Base-by-base conservation (phyloP, 345 rosid genomes). In the Salix purpurea region DNA sequence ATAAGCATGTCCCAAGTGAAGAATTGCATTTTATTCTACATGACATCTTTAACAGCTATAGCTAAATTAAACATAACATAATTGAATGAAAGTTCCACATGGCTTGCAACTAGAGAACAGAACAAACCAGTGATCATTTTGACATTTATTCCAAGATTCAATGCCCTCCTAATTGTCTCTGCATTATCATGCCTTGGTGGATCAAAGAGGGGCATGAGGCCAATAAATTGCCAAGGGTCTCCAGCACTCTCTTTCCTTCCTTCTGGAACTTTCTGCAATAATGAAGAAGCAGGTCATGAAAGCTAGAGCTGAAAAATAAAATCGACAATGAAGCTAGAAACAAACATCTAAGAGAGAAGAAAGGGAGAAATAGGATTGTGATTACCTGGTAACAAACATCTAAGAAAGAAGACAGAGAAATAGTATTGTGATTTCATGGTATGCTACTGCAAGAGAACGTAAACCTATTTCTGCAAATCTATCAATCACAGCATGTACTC, bases 111-210 rank as follows among this genome's bases (percentile, higher is more conserved):
- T 13, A 75, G 65, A 75, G 79, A 16, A 71, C 65, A 65, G 71
- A 72, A 76, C 46, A 71, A 16, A 93, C 98, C 99, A 67, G 99
- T 96, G 73, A 96, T 96, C 99, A 96, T 96, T 83, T 96, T 96
- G 74, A 96, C 98, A 76, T 92, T 96, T 60, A 96, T 97, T 23
- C 99, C 99, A 60, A 96, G 99, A 80, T 96, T 93, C 75, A 93
- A 79, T 69, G 99, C 99, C 77, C 95, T 87, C 82, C 95, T 89
- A 65, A 93, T 96, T 8, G 99, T 96, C 86, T 96, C 98, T 1
- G 99, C 98, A 87, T 97, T 96, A 68, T 96, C 98, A 81, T 93
- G 98, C 84, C 99, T 91, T 24, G 99, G 99, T 46, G 99, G 99
- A 78, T 96, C 99, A 78, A 96, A 96, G 68, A 96, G 98, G 72